Percentiles rank a stretch among this genome's conserved stretches.
Conservation (phyloP, 2,329 filamentous ascomycete genomes). For the Alternaria sp. region DNA sequence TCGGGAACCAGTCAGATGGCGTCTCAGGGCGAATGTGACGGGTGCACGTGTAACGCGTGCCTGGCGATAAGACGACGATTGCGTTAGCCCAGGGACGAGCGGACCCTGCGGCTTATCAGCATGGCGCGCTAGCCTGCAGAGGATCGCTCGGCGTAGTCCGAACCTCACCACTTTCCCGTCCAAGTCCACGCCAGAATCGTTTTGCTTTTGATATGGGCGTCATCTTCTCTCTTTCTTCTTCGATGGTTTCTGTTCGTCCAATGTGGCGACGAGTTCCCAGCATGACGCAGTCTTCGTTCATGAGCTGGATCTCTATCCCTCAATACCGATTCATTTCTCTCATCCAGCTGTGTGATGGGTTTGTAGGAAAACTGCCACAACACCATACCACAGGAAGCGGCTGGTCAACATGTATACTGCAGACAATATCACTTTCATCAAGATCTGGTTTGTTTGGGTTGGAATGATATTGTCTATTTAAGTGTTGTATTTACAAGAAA, state of each 20-base stretch:
- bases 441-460: not conserved
- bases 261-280: not conserved
- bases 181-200: not conserved
- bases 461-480: not conserved
- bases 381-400: not conserved
- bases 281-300: not conserved
- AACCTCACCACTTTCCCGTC: not conserved
- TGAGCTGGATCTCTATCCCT: not conserved
- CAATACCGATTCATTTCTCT: not conserved
- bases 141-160: conserved; percentile 2
- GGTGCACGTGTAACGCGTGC: conserved; percentile 19
- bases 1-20: conserved; percentile 11
- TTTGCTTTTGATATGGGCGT: not conserved
- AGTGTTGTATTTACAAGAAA: not conserved
- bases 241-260: not conserved
- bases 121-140: conserved; percentile 3
- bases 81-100: not conserved
- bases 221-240: not conserved
- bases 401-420: not conserved
- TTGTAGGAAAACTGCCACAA: not conserved
- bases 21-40: conserved; percentile 11
- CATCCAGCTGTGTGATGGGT: not conserved
- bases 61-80: conserved; percentile 12
- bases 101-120: conserved; percentile 14
- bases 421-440: not conserved